Evolutionary conservation across 805 yeast genomes (phyloP), one percentile per base, ranked within the genome.

Genomic region (Ogataea ganodermae): DNA sequence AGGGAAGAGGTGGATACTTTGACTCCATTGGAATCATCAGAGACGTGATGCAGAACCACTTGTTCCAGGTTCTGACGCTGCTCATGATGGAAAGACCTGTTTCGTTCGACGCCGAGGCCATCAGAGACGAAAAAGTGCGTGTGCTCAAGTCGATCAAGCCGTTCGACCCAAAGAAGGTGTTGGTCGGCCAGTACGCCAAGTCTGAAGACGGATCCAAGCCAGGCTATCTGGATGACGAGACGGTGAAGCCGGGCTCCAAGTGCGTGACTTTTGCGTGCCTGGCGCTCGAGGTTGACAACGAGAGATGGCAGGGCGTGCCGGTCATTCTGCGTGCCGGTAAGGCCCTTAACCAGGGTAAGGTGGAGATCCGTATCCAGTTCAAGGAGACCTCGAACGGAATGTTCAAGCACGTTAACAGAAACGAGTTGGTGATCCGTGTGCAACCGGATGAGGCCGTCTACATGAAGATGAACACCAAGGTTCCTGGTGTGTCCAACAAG

Each of bases 281-380:
- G 49, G 79, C 84, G 18, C 64, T 92, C 52, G 73, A 83, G 55
- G 87, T 94, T 67, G 76, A 83, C 61, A 94, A 91, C 69, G 98
- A 94, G 71, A 83, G 97, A 65, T 94, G 99, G 99, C 94, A 87
- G 53, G 98, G 98, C 62, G 98, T 94, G 37, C 99, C 99, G 46
- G 81, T 94, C 63, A 84, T 94, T 44, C 75, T 94, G 75, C 81
- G 96, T 72, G 99, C 98, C 13, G 99, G 99, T 63, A 94, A 94
- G 73, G 97, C 98, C n/a, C 74, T 94, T 51, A 89, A 92, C 67
- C 91, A 85, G 62, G 86, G 92, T 50, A 90, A 90, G 76, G 99
- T 94, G 42, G 99, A 94, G 74, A 85, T 94, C 54, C 81, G 98
- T 68, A 74, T 94, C 52, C 98, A 94, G 75, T 92, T 86, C 73